These are phyloP conservation scores for Acarospora socialis DNA, from an alignment of 2,329 filamentous ascomycete species.

Conservation along the genomic window DNA sequence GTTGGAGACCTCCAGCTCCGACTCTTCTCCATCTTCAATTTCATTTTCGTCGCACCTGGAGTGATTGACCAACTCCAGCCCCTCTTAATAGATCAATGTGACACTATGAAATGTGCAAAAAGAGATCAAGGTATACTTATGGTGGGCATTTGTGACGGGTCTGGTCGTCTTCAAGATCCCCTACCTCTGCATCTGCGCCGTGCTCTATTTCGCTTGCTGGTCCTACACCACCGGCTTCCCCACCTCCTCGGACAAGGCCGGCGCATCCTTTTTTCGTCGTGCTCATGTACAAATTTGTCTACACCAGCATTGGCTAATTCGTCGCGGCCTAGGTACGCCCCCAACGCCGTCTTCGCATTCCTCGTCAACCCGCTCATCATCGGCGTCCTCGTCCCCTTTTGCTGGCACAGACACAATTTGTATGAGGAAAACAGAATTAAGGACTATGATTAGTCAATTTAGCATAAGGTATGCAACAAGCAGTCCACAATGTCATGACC, in stretches of 20 bases:
- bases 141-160: constrained; percentile 54
- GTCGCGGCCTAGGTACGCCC: constrained; percentile 52
- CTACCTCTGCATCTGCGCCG: constrained; percentile 51
- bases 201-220: constrained; percentile 52
- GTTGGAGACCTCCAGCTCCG: constrained; percentile 53
- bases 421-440: no score
- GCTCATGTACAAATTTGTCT: constrained; percentile 52
- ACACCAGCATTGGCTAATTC: constrained; percentile 50
- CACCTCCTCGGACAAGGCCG: constrained; percentile 44
- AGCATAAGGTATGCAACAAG: no score
- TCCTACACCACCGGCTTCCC: constrained; percentile 43
- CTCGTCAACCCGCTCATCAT: constrained; percentile 54
- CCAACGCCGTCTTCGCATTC: constrained; percentile 52
- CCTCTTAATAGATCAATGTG: constrained; percentile 49
- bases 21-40: constrained; percentile 65
- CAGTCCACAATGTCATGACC: no score
- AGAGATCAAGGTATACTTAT: constrained; percentile 70
- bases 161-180: constrained; percentile 56
- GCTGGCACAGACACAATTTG: no score
- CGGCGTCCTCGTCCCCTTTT: no score
- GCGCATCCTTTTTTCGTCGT: constrained; percentile 49
- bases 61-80: constrained; percentile 68
- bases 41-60: constrained; percentile 57
- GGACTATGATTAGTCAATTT: no score
- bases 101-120: constrained; percentile 55